A percentile compares a stretch with the other conserved stretches of the same genome.
Conservation (phyloP, 768 basidiomycete species). For the Pleurotus pulmonarius region DNA sequence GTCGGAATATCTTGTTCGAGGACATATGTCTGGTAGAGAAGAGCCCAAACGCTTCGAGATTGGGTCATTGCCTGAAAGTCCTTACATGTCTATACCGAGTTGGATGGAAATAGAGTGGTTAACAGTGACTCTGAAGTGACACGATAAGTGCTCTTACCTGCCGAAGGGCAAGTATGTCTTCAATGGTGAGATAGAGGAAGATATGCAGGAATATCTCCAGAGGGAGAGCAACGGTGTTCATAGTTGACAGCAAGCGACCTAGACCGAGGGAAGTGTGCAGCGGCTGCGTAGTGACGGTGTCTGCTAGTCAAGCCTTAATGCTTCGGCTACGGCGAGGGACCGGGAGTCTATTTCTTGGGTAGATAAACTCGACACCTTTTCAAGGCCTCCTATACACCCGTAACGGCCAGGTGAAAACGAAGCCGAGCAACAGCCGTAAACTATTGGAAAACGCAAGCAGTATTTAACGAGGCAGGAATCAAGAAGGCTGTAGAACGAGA, state of each 20-base stretch:
- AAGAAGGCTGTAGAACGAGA: neutral
- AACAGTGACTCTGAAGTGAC: neutral
- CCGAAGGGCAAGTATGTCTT: slow-evolving; percentile 41
- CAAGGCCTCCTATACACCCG: neutral
- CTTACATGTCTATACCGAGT: slow-evolving; percentile 41
- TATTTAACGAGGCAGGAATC: neutral
- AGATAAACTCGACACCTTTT: neutral
- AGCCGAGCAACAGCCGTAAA: neutral
- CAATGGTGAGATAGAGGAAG: slow-evolving; percentile 34
- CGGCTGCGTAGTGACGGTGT: neutral
- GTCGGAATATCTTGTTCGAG: slow-evolving; percentile 41
- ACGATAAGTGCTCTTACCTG: slow-evolving; percentile 29
- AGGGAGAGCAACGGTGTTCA: slow-evolving; percentile 30
- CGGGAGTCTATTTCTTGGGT: neutral
- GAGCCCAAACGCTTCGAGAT: slow-evolving; percentile 47
- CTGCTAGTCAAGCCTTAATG: neutral
- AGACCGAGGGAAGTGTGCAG: neutral
- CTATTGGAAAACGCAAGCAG: neutral
- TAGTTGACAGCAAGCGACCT: neutral
- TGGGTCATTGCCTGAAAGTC: slow-evolving; percentile 37
- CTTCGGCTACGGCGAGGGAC: neutral
- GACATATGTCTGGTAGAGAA: slow-evolving; percentile 38
- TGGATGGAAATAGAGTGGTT: neutral
- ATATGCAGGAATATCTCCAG: slow-evolving; percentile 45
- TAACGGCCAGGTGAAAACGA: neutral